Evolutionary conservation across 345 rosid species (phyloP), one percentile per base, ranked within the genome.

Genomic region (Sonneratia caseolaris): DNA sequence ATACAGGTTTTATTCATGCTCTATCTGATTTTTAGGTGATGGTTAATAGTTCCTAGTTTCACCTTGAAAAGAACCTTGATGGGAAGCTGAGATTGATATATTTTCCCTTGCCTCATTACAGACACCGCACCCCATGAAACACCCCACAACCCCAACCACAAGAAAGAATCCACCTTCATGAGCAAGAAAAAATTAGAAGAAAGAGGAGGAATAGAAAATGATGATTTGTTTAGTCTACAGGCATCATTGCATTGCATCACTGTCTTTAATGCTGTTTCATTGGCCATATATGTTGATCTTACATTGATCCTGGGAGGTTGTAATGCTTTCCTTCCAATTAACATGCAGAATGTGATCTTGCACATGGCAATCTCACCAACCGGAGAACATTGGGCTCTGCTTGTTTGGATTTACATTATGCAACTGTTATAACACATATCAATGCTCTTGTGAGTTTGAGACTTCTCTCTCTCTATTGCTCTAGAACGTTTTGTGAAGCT

Each of bases 311-410:
- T 40, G 18, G 24, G n/a, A 67, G 68, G 10, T 66, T 16, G 47
- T 21, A 7, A 38, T n/a, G 64, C 6, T 57, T n/a, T 57, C 43
- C 16, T n/a, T 66, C 75, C 7, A 5, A 57, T n/a, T 22, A 57
- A 57, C 32, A 70, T 86, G 85, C 97, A 92, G 97, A 90, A 82
- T 72, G 76, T 72, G 88, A 71, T 38, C 38, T 61, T 22, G 74
- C 9, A 37, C 74, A 66, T 72, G 75, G 72, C 59, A 66, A 71
- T 7, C 38, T 35, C 1, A 80, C 61, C 65, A 69, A 56, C 71
- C 79, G 70, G 16, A 81, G 47, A 71, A 81, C 81, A 67, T 71
- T 84, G 79, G 85, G 87, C 8, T 71, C 85, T 40, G 85, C 82
- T 70, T 83, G 85, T 72, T 84, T 81, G 75, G 83, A 83, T 7